Percentiles rank a stretch among this genome's conserved stretches.
These are phyloP conservation scores for Mitragyna speciosa DNA, from an alignment of 257 asterid species.

Conservation along the genomic window DNA sequence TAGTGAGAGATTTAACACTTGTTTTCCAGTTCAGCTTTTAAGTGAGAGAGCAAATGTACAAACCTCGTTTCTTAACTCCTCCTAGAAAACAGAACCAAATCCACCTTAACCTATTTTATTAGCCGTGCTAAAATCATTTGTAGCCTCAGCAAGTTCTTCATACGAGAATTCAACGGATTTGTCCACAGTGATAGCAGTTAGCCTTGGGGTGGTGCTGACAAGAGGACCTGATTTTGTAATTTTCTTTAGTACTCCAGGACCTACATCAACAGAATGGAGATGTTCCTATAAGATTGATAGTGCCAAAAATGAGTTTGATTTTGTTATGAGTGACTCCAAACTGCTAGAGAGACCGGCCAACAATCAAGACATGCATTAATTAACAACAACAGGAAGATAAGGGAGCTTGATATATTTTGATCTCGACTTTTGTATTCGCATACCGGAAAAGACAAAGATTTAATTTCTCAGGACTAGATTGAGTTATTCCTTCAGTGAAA, in stretches of 20 bases:
- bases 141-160: slow-evolving; percentile 68
- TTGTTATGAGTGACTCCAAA: background rate
- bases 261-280: slow-evolving; percentile 23
- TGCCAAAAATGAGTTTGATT: background rate
- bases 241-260: slow-evolving; percentile 30
- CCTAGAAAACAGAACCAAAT: slow-evolving; percentile 74
- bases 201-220: slow-evolving; percentile 37
- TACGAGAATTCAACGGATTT: slow-evolving; percentile 73
- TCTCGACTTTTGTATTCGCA: background rate
- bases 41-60: slow-evolving; percentile 21
- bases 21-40: background rate
- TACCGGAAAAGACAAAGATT: background rate
- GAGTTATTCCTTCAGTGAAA: background rate
- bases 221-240: slow-evolving; percentile 41
- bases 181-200: slow-evolving; percentile 66
- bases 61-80: slow-evolving; percentile 84
- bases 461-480: background rate
- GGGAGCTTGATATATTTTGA: background rate
- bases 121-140: slow-evolving; percentile 51
- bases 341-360: background rate
- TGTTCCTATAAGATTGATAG: background rate
- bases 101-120: slow-evolving; percentile 89
- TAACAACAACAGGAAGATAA: background rate
- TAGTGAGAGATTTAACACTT: background rate
- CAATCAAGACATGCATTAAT: background rate